Base-by-base conservation (phyloP, 192 early-diverging fungal species). In the Backusella tarrabulga region DNA sequence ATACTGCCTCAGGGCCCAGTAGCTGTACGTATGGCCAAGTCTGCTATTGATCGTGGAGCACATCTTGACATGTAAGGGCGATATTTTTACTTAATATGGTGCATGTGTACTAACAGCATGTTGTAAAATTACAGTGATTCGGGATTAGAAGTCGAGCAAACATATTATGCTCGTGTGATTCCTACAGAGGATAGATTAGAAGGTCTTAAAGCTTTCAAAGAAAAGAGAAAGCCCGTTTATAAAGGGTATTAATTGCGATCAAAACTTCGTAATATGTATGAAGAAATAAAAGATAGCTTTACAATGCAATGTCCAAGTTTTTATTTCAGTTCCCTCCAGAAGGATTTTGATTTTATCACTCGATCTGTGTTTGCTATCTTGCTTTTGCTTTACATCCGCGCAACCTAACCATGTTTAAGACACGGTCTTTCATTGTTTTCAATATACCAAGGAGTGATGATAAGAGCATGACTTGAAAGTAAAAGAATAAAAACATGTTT, bases 151-250 rank as follows among this genome's bases (percentile, higher is more conserved):
- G 86, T 97, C 60, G 97, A 99, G 86, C 93, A 99, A 86, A 85
- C 92, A 36, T 99, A 95, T 83, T 99, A 99, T 76, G 96, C 93
- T 0, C 93, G 96, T 76, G 92, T 98, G 15, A 96, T 99, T 78
- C 96, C 94, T 0, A 96, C 97, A 2, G 89, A 96, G 75, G 97
- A 99, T 86, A 85, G 97, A 54, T 76, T 98, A 66, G 97, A 99
- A 85, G 97, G 95, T 76, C 76, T 90, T 78, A 81, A 82, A 34
- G 87, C 84, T 7, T 87, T 84, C 73, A 74, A 68, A 15, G 86
- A 83, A 67, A 83, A 84, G 68, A 41, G 85, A 41, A 29, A 32
- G 23, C 79, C 83, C 0, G 66, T 80, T 6, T 81, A 78, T 63
- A 81, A 82, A 71, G 81, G 80, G 19, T 42, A 69, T 76, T 81